Percentiles rank a stretch among this genome's conserved stretches.
These are phyloP conservation scores for Hanseniaspora guilliermondii DNA, from an alignment of 805 yeast species.

Conservation along the genomic window DNA sequence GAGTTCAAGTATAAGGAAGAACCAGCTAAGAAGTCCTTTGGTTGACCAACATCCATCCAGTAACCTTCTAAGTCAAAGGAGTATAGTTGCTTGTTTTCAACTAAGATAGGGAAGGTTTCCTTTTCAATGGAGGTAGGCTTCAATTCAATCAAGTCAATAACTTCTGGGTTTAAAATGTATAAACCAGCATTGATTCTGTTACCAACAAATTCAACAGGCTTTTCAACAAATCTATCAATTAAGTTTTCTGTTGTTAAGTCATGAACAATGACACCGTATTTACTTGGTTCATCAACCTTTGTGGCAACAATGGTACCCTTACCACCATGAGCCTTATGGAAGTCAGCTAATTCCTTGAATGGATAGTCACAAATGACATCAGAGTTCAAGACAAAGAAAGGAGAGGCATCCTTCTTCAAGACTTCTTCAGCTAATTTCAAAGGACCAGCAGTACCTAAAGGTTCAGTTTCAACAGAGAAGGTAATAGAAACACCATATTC, in stretches of 20 bases:
- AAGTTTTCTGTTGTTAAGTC: conserved; percentile 89
- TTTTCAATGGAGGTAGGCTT: conserved; percentile 98
- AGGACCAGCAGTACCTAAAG: conserved; percentile 99
- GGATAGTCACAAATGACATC: conserved; percentile 99
- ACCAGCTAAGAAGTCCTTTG: conserved; percentile 97
- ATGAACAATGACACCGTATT: conserved; percentile 98
- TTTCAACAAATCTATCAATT: conserved; percentile 97
- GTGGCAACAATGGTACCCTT: conserved; percentile 98
- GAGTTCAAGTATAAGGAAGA: conserved; percentile 84
- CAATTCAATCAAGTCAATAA: conserved; percentile 89
- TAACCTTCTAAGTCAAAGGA: conserved; percentile 96
- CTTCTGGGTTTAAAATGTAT: conserved; percentile 94
- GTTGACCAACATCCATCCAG: conserved; percentile 99
- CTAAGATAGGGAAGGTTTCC: conserved; percentile 97
- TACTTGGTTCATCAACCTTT: conserved; percentile 98
- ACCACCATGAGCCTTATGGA: conserved; percentile 94
- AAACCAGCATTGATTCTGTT: conserved; percentile 99
- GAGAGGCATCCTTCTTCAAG: conserved; percentile 85
- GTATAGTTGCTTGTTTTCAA: conserved; percentile 75
- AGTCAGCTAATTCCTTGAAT: conserved; percentile 76
- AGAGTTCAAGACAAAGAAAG: conserved; percentile 94
- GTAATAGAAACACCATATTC: conserved; percentile 91
- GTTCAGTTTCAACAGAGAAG: conserved; percentile 97
- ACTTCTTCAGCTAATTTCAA: conserved; percentile 90
- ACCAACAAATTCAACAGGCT: conserved; percentile 98